phyloP scores from a whole-genome alignment of 1,139 yeast genomes.

The Saccharomyces pastorianus region DNA sequence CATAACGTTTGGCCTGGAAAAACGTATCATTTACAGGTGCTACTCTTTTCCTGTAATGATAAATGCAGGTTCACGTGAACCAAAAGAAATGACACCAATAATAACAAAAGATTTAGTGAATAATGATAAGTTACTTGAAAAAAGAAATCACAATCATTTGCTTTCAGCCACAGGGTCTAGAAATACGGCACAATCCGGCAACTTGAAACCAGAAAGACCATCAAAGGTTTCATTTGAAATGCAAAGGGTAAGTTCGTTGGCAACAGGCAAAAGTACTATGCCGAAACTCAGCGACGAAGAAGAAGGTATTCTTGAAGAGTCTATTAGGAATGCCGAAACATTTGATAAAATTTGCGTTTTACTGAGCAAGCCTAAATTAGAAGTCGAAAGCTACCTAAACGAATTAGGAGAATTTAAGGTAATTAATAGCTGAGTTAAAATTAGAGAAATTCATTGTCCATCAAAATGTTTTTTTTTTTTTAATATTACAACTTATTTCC shows the following conservation, averaged over 20 bases:
- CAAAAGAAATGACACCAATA: constrained; percentile 23
- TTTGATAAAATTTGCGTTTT: constrained; percentile 71
- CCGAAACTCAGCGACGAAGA: constrained; percentile 29
- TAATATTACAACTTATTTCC: constrained; percentile 4
- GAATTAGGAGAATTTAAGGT: constrained; percentile 34
- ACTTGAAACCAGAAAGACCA: constrained; percentile 10
- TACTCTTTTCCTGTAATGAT: constrained; percentile 61
- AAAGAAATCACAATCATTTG: constrained; percentile 1
- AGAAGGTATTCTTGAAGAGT: constrained; percentile 37
- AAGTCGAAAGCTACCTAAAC: constrained; percentile 45
- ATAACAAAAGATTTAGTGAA: constrained; percentile 13
- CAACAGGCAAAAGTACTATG: constrained; percentile 14
- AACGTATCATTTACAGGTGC: constrained; percentile 76
- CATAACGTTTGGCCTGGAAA: constrained; percentile 75
- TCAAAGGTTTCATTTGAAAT: constrained; percentile 25
- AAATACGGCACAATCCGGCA: constrained; percentile 3
- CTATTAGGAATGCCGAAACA: constrained; percentile 51
- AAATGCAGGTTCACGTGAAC: constrained; percentile 33
- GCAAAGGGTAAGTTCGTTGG: constrained; percentile 1
- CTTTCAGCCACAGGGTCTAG: neutral
- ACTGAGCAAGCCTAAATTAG: constrained; percentile 47
- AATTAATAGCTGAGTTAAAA: constrained; percentile 26
- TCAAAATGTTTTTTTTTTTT: constrained; percentile 3
- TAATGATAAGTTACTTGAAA: constrained; percentile 23
- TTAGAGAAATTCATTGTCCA: neutral